Base-by-base conservation (phyloP, 2,329 filamentous ascomycete species). In the Cryphonectria nitschkei region DNA sequence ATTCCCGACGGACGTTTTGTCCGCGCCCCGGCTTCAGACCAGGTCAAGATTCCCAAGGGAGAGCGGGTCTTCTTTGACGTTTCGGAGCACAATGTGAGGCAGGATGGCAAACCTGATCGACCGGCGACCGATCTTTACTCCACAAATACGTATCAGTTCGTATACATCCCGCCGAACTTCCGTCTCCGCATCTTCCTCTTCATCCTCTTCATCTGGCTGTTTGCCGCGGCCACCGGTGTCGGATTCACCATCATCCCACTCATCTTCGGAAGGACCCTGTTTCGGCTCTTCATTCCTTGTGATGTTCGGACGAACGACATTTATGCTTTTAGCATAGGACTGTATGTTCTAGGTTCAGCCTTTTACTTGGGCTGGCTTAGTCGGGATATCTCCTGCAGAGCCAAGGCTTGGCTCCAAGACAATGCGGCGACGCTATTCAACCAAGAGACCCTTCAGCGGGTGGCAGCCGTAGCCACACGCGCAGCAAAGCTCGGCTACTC, bases 251-350 rank as follows among this genome's bases (percentile, higher is more conserved):
- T 99, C 73, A 82, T 97, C 0, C 97, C 96, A 0, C 87, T 99
- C 4, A 85, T 97, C 8, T 89, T 97, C 77, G 96, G 96, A 1
- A 92, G 96, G 39, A 86, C 86, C 70, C 86, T 98, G 73, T 93
- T 98, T 78, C 89, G 90, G 63, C 82, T 86, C 39, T 82, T 95
- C 46, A 89, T 97, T 58, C 93, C 94, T 5, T 82, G 85, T 0
- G 87, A 92, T 73, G 87, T 93, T 64, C 88, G 88, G 56, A 92
- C 95, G 78, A 99, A 98, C 80, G 96, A 99, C 79, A 92, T 99
- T 37, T 98, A 99, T 77, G 95, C 96, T 16, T 97, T 98, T 79
- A 97, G 94, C 67, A 90, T 96, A 41, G 96, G 96, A 19, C 87
- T 97, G 56, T 97, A 97, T 78, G 84, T 94, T 37, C 84, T 97